Evolutionary conservation across 768 basidiomycete species (phyloP), one percentile per base, ranked within the genome.

Genomic region (Heimioporus sp.): DNA sequence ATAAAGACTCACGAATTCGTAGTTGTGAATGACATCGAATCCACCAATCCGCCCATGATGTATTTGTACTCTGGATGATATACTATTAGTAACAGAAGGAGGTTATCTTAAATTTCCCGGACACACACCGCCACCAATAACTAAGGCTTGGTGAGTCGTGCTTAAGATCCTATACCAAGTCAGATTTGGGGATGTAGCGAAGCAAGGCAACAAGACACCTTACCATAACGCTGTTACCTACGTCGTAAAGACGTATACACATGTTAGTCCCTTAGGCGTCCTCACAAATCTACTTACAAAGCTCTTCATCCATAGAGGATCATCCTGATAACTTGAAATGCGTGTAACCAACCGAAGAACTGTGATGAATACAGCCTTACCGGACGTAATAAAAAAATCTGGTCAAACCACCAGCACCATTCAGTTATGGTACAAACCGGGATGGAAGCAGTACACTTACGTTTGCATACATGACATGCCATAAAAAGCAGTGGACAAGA

Each of bases 381-480:
- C 28, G 45, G 35, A 46, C 21, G 20, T 38, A 38, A 39, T 47
- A 47, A 17, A 47, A 47, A 16, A 47, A 47, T 8, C 46, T 47
- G 9, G 35, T n/a, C 20, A 36, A 24, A 21, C 15, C 3, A 16
- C 41, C 7, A 30, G 11, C 16, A 4, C 36, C 7, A 13, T 19
- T 47, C 16, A 28, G 8, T 21, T 24, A 16, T 5, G 6, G 11
- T 16, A 19, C 36, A 38, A n/a, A 30, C 24, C 6, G 4, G 37
- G 21, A 28, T 28, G 5, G 9, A 11, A 19, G 3, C 24, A 28
- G 12, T 9, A 12, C 7, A 47, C 46, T 39, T 13, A 47, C 46
- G 37, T 39, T 39, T 47, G 46, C 46, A 47, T 47, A 39, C 46
- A 47, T 17, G 37, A 24, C 6, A 47, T 24, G 37, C 46, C 46